Conservation (phyloP, 116 monocot genomes). For the Dioscorea cayenensis region DNA sequence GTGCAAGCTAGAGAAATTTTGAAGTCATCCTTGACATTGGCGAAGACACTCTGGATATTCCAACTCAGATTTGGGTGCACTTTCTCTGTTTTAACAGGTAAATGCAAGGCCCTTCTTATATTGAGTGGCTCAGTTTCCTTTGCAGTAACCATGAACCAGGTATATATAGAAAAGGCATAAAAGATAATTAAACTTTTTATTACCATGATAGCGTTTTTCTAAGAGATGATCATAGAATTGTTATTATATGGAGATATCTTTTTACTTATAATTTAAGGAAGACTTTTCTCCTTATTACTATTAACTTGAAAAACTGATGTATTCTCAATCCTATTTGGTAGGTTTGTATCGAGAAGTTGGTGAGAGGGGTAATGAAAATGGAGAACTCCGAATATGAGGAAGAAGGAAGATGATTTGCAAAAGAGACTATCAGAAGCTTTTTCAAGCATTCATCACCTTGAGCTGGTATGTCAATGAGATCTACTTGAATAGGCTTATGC, state of each 20-base stretch:
- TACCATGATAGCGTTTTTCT: background rate
- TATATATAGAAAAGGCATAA: too few species aligned
- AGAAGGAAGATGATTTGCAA: conserved; percentile 95
- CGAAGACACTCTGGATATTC: conserved; percentile 96
- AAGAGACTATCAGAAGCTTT: conserved; percentile 86
- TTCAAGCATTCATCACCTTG: conserved; percentile 56
- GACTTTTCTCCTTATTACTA: background rate
- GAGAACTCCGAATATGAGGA: conserved; percentile 94
- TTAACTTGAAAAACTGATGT: background rate
- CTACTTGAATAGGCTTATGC: background rate
- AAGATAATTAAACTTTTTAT: background rate
- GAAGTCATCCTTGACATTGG: conserved; percentile 91
- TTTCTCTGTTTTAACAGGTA: conserved; percentile 95
- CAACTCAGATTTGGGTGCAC: conserved; percentile 98
- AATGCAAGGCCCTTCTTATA: background rate
- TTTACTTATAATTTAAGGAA: background rate
- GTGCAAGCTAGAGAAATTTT: conserved; percentile 95
- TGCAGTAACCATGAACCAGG: background rate
- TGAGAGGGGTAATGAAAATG: conserved; percentile 86
- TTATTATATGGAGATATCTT: background rate
- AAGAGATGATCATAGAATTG: background rate
- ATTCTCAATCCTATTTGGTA: conserved; percentile 11
- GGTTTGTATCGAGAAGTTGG: conserved; percentile 83
- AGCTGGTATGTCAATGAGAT: conserved; percentile 56
- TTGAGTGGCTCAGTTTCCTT: background rate